Evolutionary conservation across 805 yeast species (phyloP), one percentile per base, ranked within the genome.

Genomic region (Teunomyces barrocoloradensis): DNA sequence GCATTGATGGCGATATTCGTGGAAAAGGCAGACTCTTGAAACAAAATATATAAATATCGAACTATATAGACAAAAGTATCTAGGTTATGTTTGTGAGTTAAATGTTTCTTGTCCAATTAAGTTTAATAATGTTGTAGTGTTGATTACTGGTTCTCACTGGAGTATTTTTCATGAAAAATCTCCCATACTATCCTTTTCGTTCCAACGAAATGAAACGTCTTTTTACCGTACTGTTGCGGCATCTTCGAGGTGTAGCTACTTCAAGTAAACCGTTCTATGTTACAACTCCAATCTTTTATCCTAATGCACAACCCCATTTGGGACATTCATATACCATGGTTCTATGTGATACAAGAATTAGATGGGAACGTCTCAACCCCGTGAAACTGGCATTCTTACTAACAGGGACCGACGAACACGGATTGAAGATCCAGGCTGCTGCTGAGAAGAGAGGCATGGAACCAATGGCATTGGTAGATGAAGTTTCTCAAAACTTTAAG

Each of bases 401-500:
- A 5, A 94, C 98, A 0, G 99, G 99, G 0, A 91, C 97, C 0
- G 99, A 94, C 64, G 99, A 94, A 65, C 99, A 94, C 64, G 99
- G 99, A 0, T 68, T 90, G 46, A 94, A 94, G 70, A 92, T 92
- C 27, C 96, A 89, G 57, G 74, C 79, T n/a, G 97, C 95, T 0
- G 96, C 97, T 0, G 73, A 71, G 48, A 75, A 73, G 10, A 59
- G 60, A 5, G 74, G 75, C 0, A 61, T 64, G n/a, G 68, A 69
- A 1, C 74, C 97, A 0, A 77, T 84, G 57, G 60, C 64, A 38
- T 86, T 91, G 56, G 95, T 90, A 18, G 96, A 92, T 60, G 66
- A 66, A 11, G 77, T 89, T 2, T 79, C 89, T 1, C 60, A 67
- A 3, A 82, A 81, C 46, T 94, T 94, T 67, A 77, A 78, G 55